A percentile compares a stretch with the other conserved stretches of the same genome.
Evolutionary conservation across 495 filamentous ascomycete genomes (phyloP).

Genomic region (Cercophora scortea): DNA sequence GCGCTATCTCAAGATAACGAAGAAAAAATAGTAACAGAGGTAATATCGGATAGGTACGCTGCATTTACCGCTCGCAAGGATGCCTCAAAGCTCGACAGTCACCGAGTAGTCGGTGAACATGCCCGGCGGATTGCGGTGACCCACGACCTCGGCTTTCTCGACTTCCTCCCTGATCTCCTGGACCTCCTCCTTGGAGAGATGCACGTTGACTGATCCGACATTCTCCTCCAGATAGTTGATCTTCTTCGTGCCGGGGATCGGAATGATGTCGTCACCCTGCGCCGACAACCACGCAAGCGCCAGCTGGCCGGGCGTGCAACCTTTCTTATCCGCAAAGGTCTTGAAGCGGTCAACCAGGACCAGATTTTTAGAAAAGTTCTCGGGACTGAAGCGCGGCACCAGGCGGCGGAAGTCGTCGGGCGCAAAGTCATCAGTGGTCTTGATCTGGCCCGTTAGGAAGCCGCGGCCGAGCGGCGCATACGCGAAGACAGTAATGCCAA

Average conservation of each 20-base stretch:
- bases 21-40: no score
- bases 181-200: slow-evolving; percentile 37
- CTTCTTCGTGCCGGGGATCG: slow-evolving; percentile 48
- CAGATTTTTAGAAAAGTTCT: slow-evolving; percentile 50
- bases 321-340: slow-evolving; percentile 38
- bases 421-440: slow-evolving; percentile 54
- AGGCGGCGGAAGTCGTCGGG: slow-evolving; percentile 27
- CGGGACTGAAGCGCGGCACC: slow-evolving; percentile 38
- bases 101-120: slow-evolving; percentile 8
- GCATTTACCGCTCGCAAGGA: neutral
- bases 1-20: no score
- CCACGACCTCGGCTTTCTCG: slow-evolving; percentile 7
- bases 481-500: no score
- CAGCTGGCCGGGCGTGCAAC: slow-evolving; percentile 39
- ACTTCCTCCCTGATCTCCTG: slow-evolving; percentile 28
- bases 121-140: slow-evolving; percentile 7
- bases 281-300: slow-evolving; percentile 49
- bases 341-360: slow-evolving; percentile 40
- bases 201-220: slow-evolving; percentile 33
- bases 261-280: slow-evolving; percentile 48
- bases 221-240: slow-evolving; percentile 39
- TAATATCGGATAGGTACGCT: no score
- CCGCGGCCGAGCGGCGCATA: slow-evolving; percentile 16
- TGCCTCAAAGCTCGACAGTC: neutral
- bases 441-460: slow-evolving; percentile 56